These are phyloP conservation scores for Ocimum tenuiflorum DNA, from an alignment of 257 asterid genomes.

Conservation along the genomic window DNA sequence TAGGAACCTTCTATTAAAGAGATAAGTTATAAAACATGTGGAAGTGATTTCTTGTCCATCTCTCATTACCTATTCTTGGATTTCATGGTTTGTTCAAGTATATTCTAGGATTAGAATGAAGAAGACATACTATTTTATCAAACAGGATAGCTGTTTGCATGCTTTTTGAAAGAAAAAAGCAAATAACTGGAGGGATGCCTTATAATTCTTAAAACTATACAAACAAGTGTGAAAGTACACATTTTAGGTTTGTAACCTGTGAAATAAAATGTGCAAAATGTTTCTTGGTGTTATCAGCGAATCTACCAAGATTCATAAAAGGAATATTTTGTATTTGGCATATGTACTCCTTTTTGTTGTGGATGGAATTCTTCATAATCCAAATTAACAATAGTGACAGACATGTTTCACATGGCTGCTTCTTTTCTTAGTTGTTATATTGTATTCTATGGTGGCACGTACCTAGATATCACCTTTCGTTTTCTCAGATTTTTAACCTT, in stretches of 20 bases:
- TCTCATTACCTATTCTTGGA: neutral
- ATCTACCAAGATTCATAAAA: neutral
- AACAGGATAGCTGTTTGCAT: no score
- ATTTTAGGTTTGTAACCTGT: neutral
- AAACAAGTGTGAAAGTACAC: neutral
- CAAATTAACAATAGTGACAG: neutral
- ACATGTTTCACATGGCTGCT: conserved; percentile 8
- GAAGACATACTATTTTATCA: neutral
- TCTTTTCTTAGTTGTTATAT: conserved; percentile 1
- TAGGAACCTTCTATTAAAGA: neutral
- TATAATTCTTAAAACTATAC: neutral
- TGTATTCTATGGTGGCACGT: neutral
- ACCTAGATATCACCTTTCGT: neutral
- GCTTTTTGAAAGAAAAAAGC: neutral
- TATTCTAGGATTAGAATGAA: neutral
- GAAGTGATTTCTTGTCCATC: neutral
- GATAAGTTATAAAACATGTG: neutral
- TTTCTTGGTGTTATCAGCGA: neutral
- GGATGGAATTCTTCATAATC: neutral
- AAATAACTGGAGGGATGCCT: neutral
- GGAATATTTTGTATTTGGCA: neutral
- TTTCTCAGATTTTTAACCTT: no score
- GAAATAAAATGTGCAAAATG: no score
- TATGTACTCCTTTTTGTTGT: neutral
- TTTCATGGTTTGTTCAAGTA: neutral